A percentile compares a stretch with the other conserved stretches of the same genome.
Evolutionary conservation across 176 grass and related monocot species (phyloP).

Genomic region (Saccharum spontaneum): DNA sequence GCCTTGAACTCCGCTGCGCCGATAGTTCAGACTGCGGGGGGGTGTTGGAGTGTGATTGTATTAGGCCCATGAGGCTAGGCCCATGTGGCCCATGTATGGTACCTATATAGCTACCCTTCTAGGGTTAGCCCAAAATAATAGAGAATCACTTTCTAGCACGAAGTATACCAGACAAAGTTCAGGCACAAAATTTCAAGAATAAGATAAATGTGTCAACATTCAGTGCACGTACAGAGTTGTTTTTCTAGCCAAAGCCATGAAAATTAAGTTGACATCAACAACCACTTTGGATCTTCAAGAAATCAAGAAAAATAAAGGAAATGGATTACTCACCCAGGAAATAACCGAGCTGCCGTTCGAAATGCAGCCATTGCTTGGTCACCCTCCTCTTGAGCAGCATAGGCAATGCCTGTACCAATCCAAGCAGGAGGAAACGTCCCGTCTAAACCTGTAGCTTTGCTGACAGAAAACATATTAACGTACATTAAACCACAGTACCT

Average conservation of each 20-base stretch:
- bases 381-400: conserved; percentile 88
- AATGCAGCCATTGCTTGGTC: conserved; percentile 97
- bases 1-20: too few species aligned
- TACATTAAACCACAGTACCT: conserved; percentile 15
- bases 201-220: background rate
- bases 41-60: too few species aligned
- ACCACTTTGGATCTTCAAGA: background rate
- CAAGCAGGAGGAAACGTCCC: conserved; percentile 94
- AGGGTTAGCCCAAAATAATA: too few species aligned
- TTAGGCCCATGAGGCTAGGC: too few species aligned
- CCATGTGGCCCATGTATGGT: too few species aligned
- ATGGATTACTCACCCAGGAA: conserved; percentile 78
- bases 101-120: too few species aligned
- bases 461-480: conserved; percentile 49
- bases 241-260: background rate
- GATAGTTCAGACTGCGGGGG: too few species aligned
- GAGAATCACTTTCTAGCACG: too few species aligned
- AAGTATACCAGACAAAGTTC: conserved; percentile 9
- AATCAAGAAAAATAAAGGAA: conserved; percentile 9
- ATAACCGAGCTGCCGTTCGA: conserved; percentile 86
- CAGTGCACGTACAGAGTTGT: background rate
- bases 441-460: conserved; percentile 88
- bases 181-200: background rate
- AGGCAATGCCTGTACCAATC: conserved; percentile 91
- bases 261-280: conserved; percentile 20